Base-by-base conservation (phyloP, 1,284 basidiomycete genomes). In the Sporisorium iseilematis-ciliati region DNA sequence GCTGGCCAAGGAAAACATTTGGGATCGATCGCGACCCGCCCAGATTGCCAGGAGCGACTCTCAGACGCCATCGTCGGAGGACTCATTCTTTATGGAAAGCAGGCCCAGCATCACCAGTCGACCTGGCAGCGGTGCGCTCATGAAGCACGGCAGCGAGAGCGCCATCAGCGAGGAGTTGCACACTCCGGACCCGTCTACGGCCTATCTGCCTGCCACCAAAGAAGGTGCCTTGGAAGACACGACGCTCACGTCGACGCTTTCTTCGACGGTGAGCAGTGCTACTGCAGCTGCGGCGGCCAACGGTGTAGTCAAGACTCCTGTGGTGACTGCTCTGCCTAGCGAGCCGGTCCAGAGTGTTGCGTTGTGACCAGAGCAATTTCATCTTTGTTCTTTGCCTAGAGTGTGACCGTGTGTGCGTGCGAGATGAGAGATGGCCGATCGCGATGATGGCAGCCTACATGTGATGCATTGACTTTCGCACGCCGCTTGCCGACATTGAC, bases 111-210 rank as follows among this genome's bases (percentile, higher is more conserved):
- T 35, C 29, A 55, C 42, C 3, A 57, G 60, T 35, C 59, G 65
- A 20, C 73, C 73, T 7, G 72, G 57, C 1, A 75, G 72, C 38
- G 66, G 62, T 2, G 63, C 62, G 20, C 59, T 75, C 0, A 69
- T 69, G 61, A 75, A 69, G 57, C 66, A 75, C 45, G 72, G 72
- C 10, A 75, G 66, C 59, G 72, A 75, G 41, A 75, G 72, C 48
- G 66, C 72, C 14, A 65, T 66, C 29, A 75, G 72, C 40, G 72
- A 75, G n/a, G 72, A 75, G 25, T 50, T 75, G 23, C 38, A 75
- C 63, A 75, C 72, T 16, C 72, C 72, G 10, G 72, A 69, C 14
- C 59, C 66, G 2, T 69, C 66, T 2, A 65, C 63, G 26, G 57
- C 66, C 14, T 61, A 69, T 29, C 54, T 73, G 16, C 63, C 66